Evolutionary conservation across 2,329 filamentous ascomycete genomes (phyloP).

Genomic region (Grosmannia clavigera): DNA sequence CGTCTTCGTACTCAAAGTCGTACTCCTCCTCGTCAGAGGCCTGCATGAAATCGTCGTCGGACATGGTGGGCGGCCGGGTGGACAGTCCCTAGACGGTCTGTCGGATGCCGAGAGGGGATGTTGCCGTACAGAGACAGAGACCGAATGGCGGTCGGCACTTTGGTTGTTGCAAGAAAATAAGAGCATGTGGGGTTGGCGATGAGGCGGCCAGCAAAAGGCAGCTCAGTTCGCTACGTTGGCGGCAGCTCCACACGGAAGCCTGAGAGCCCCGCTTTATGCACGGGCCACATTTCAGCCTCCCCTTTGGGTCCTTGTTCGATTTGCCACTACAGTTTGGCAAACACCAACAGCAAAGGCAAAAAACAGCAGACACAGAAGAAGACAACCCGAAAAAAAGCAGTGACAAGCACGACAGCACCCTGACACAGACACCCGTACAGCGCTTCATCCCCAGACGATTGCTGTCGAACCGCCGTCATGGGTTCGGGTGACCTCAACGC

Average conservation of each 20-base stretch:
- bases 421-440: neutral
- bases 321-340: neutral
- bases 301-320: neutral
- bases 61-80: constrained; percentile 39
- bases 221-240: neutral
- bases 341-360: neutral
- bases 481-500: constrained; percentile 84
- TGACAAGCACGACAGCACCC: neutral
- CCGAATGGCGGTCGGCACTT: neutral
- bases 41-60: constrained; percentile 89
- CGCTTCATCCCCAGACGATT: neutral
- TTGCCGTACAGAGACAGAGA: neutral
- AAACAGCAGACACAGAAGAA: neutral
- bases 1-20: constrained; percentile 91
- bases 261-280: constrained; percentile 1
- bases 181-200: neutral
- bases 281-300: constrained; percentile 8
- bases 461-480: constrained; percentile 34
- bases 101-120: neutral
- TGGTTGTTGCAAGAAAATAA: neutral
- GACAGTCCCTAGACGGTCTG: neutral
- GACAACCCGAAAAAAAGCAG: too few species aligned
- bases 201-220: neutral
- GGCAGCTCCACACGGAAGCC: neutral
- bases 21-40: constrained; percentile 87